Evolutionary conservation across 495 filamentous ascomycete genomes (phyloP), one percentile per base, ranked within the genome.

Genomic region (Hypoxylon rickii): DNA sequence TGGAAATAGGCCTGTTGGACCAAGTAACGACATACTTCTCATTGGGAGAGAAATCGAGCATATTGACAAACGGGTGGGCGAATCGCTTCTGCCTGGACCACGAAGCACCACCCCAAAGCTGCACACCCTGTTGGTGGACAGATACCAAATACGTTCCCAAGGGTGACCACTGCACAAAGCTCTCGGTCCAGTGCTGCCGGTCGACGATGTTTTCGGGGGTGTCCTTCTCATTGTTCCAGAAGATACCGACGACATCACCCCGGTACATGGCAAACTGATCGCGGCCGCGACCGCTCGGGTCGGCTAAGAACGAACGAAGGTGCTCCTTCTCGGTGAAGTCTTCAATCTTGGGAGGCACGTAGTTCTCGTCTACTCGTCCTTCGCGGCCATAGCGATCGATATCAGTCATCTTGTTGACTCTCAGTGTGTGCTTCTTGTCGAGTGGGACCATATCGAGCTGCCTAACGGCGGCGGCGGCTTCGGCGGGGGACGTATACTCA

Each of bases 161-260:
- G 16, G 94, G 94, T 37, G 94, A 96, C 94, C 94, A 98, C 76
- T 96, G 90, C 26, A 97, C 87, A 67, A 97, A 97, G 31, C 87
- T 85, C 72, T 98, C 95, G 53, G 94, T 98, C 94, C 94, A 98
- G 76, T 93, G 87, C 66, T 83, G 82, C 51, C 94, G 86, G 64
- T 97, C 92, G 45, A 98, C 87, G 20, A 96, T 83, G 34, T 84
- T 83, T 75, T 97, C 94, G 11, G 94, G 91, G 0, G 79, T 66
- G 51, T 97, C 94, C 73, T 85, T 90, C 76, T 96, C 93, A 82
- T 90, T 94, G 76, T 97, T 97, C 93, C 92, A 97, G 79, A 90
- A 96, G 0, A 98, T 89, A 38, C 90, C 92, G 13, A 98, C 94
- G 50, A 86, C 85, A 36, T 97, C 94, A 51, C 84, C 84, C 32